Percentiles rank a stretch among this genome's conserved stretches.
These are phyloP conservation scores for Inonotus hispidus DNA, from an alignment of 1,284 basidiomycete species.

Conservation along the genomic window DNA sequence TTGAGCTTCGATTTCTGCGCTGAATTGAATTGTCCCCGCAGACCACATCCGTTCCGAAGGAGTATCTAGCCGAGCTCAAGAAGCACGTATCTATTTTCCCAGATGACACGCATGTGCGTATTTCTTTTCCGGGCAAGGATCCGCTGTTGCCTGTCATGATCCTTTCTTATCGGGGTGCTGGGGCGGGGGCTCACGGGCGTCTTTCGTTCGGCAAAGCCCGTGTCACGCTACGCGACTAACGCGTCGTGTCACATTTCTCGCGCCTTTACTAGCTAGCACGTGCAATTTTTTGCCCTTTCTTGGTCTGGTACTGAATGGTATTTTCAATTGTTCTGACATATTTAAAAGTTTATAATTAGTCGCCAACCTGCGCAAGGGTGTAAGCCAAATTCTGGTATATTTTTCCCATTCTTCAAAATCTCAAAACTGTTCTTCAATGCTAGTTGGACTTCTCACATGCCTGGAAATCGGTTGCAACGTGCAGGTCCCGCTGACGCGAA, in stretches of 20 bases:
- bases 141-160: not conserved
- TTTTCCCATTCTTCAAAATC: too few species aligned
- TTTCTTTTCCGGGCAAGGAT: not conserved
- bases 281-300: not conserved
- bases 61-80: slow-evolving; percentile 17
- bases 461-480: slow-evolving; percentile 38
- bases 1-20: slow-evolving; percentile 2
- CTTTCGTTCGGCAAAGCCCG: not conserved
- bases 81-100: slow-evolving; percentile 13
- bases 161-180: not conserved
- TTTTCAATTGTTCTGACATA: not conserved
- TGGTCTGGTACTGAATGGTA: not conserved
- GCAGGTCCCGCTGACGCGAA: slow-evolving; percentile 30
- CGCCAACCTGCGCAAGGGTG: slow-evolving; percentile 36
- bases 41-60: slow-evolving; percentile 8
- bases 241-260: not conserved
- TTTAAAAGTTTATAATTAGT: slow-evolving; percentile 22
- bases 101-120: slow-evolving; percentile 16
- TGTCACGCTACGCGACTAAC: not conserved
- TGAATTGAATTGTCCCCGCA: not conserved
- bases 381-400: slow-evolving; percentile 27
- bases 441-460: slow-evolving; percentile 40
- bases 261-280: not conserved
- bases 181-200: too few species aligned
- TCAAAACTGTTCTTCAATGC: not conserved